Percentiles rank a stretch among this genome's conserved stretches.
phyloP scores from a whole-genome alignment of 352 stramenopile species.

The Pythium aquatile region DNA sequence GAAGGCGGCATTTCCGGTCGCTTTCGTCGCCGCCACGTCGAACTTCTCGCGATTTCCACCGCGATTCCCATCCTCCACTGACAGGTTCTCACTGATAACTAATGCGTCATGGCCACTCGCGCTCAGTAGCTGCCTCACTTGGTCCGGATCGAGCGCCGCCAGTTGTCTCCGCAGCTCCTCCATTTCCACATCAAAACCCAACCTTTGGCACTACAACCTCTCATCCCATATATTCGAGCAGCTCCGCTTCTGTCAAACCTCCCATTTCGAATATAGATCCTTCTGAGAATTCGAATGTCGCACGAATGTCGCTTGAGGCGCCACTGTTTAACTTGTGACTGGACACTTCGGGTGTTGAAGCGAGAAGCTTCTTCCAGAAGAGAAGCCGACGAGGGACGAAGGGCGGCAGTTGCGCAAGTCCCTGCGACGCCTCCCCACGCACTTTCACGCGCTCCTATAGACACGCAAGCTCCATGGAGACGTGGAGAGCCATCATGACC shows the following conservation, averaged over 20 bases:
- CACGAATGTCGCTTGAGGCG: conserved; percentile 30
- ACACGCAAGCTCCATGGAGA: conserved; percentile 19
- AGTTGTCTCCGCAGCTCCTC: conserved; percentile 34
- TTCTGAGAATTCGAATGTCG: conserved; percentile 13
- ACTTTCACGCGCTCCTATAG: neutral
- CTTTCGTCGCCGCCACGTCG: conserved; percentile 31
- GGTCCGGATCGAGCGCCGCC: conserved; percentile 28
- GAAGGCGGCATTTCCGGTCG: conserved; percentile 61
- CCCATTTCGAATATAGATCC: conserved; percentile 8
- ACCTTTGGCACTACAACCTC: neutral
- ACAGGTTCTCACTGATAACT: neutral
- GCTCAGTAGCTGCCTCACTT: conserved; percentile 32
- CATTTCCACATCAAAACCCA: conserved; percentile 21
- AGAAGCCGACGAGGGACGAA: conserved; percentile 1
- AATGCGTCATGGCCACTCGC: conserved; percentile 37
- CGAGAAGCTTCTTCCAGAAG: conserved; percentile 4
- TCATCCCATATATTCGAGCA: neutral
- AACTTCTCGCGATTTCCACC: neutral
- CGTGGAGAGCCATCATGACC: conserved; percentile 27
- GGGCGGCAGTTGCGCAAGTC: neutral
- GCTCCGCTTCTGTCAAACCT: neutral
- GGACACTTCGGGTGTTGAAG: conserved; percentile 11
- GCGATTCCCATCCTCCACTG: neutral
- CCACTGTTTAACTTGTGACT: neutral
- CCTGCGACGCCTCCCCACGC: neutral